Evolutionary conservation across 129 eudicot species (phyloP).

Genomic region (Glebionis coronaria): DNA sequence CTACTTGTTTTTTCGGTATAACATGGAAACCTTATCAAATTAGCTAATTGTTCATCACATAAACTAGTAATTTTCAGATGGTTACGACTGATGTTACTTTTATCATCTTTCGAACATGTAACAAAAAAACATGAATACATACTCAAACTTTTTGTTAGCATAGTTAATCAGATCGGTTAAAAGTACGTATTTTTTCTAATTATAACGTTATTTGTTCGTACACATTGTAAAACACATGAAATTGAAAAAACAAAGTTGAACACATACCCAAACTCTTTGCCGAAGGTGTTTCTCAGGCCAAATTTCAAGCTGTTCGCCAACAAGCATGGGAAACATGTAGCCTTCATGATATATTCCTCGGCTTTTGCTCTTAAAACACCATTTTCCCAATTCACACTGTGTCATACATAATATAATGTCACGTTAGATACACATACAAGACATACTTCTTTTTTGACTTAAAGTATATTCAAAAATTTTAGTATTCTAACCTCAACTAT

Average conservation of each 20-base stretch:
- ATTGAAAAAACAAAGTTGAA: too few species aligned
- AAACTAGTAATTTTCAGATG: too few species aligned
- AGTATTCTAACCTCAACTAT: conserved; percentile 45
- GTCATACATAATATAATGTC: conserved; percentile 11
- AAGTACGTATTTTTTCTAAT: neutral
- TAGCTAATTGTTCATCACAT: too few species aligned
- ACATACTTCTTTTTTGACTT: neutral
- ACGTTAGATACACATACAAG: neutral
- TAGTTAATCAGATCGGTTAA: too few species aligned
- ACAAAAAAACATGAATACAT: too few species aligned
- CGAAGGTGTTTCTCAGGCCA: conserved; percentile 77
- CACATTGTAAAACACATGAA: neutral
- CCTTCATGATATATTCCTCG: conserved; percentile 54
- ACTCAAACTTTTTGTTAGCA: too few species aligned
- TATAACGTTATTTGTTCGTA: neutral
- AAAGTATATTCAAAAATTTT: neutral
- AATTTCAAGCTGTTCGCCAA: conserved; percentile 68
- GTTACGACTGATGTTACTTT: too few species aligned
- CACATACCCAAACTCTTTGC: conserved; percentile 74
- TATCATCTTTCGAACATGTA: too few species aligned
- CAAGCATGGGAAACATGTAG: conserved; percentile 75
- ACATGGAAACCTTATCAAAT: too few species aligned
- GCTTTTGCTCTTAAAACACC: conserved; percentile 81
- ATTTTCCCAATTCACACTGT: conserved; percentile 70
- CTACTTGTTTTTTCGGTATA: too few species aligned